A percentile compares a stretch with the other conserved stretches of the same genome.
phyloP scores from a whole-genome alignment of 176 grass and related monocot genomes.

The Bothriochloa decipiens region DNA sequence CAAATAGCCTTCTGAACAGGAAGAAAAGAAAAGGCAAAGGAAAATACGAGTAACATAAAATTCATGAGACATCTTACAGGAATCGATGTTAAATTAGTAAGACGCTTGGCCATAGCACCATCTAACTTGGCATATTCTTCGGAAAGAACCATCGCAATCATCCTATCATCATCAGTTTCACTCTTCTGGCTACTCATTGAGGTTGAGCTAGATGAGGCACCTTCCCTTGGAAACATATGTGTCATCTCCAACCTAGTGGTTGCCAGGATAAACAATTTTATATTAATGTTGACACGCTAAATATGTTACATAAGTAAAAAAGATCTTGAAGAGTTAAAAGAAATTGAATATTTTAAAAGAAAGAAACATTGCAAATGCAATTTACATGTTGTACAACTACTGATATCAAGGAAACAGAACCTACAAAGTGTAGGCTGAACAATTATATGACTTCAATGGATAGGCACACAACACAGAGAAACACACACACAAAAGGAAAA shows the following conservation, averaged over 20 bases:
- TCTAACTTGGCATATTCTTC: conserved; percentile 96
- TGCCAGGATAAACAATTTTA: not conserved
- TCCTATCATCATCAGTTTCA: conserved; percentile 78
- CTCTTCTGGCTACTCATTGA: conserved; percentile 61
- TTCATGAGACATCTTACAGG: conserved; percentile 65
- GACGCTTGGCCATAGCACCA: conserved; percentile 88
- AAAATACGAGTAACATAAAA: conserved; percentile 22
- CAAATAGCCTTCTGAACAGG: not conserved
- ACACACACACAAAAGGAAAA: not conserved
- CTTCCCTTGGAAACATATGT: conserved; percentile 54
- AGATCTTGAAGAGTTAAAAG: conserved; percentile 6
- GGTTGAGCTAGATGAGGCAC: conserved; percentile 79
- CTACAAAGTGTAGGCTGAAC: not conserved
- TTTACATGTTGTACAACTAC: not conserved
- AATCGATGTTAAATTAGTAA: conserved; percentile 79
- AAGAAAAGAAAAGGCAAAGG: conserved; percentile 16
- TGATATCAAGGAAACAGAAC: conserved; percentile 10
- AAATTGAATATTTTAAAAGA: conserved; percentile 5
- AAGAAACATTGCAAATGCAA: not conserved
- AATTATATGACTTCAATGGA: not conserved
- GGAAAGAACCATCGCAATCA: conserved; percentile 96
- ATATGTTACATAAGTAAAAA: not conserved
- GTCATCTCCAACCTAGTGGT: conserved; percentile 53
- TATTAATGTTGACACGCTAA: not conserved
- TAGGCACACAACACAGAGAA: not conserved